Evolutionary conservation across 2,329 filamentous ascomycete genomes (phyloP).

Genomic region (Penicillium verrucosum): DNA sequence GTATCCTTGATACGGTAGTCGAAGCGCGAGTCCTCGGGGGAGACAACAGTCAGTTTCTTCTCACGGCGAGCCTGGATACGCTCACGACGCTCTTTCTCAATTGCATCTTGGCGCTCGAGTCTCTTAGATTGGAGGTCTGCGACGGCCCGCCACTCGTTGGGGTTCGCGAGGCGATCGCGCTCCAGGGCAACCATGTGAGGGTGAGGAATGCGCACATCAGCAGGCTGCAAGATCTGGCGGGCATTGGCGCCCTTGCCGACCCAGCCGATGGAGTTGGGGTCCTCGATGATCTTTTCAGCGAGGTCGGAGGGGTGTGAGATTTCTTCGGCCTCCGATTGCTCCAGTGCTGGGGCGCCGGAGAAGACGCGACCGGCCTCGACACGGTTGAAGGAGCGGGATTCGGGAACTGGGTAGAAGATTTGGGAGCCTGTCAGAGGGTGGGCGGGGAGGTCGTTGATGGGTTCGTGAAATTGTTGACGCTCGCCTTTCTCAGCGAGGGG

Average conservation of each 20-base stretch:
- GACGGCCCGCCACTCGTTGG: slow-evolving; percentile 34
- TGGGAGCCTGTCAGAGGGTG: slow-evolving; percentile 54
- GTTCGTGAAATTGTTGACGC: slow-evolving; percentile 51
- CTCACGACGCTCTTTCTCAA: slow-evolving; percentile 40
- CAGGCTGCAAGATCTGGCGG: slow-evolving; percentile 56
- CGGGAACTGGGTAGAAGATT: slow-evolving; percentile 62
- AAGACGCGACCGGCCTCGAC: slow-evolving; percentile 63
- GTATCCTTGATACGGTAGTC: slow-evolving; percentile 59
- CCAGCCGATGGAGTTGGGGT: slow-evolving; percentile 37
- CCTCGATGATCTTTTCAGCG: slow-evolving; percentile 31
- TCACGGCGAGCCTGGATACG: slow-evolving; percentile 43
- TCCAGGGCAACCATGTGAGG: slow-evolving; percentile 55
- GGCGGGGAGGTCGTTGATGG: slow-evolving; percentile 62
- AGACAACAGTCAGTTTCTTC: slow-evolving; percentile 42
- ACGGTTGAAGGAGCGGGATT: slow-evolving; percentile 63
- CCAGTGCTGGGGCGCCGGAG: slow-evolving; percentile 43
- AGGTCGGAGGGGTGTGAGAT: slow-evolving; percentile 32
- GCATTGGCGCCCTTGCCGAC: slow-evolving; percentile 43
- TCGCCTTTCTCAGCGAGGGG: slow-evolving; percentile 40
- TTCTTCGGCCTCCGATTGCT: slow-evolving; percentile 21
- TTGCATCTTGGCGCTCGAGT: slow-evolving; percentile 40
- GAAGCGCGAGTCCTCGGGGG: slow-evolving; percentile 51
- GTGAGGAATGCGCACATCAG: slow-evolving; percentile 62
- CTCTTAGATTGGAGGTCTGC: slow-evolving; percentile 44
- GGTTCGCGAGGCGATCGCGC: slow-evolving; percentile 41